Evolutionary conservation across 1,284 basidiomycete species (phyloP), one percentile per base, ranked within the genome.

Genomic region (Laetiporus sulphureus): DNA sequence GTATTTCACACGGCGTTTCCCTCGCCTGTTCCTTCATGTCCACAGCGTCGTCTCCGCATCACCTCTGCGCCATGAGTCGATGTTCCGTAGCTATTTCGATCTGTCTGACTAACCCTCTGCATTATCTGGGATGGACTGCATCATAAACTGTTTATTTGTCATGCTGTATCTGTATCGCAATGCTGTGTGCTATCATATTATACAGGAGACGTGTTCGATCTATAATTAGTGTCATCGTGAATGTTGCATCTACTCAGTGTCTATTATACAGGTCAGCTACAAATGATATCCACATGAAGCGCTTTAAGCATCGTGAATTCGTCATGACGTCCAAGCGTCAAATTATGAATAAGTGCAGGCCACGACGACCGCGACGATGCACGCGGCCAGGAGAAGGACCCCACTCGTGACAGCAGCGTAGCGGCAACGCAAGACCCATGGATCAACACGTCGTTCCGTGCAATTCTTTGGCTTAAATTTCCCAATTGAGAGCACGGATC

Each of bases 1-100:
- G 3, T 99, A 98, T 65, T 99, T 98, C 60, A 96, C 92, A 1
- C 72, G 78, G 31, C 80, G 92, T n/a, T 99, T 88, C 66, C 95
- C 95, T 4, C 69, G 67, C 27, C 73, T 99, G 15, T 93, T 99
- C 71, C 67, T 97, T 48, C 94, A 98, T 60, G 93, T 98, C 27
- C 85, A 97, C 58, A 62, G 71, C 19, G 90, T 93, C 49, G 73
- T 99, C 44, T 71, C 73, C 7, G 68, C 74, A 36, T 84, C 81
- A 4, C 65, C 76, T 21, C 66, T 93, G 24, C 71, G 77, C 34
- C 69, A 71, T 47, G 91, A 94, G 63, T 78, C 84, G 19, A 88
- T 93, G 83, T 93, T 93, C 67, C 78, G 79, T 55, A 68, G 75
- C 23, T 94, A 93, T 63, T 93, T 91, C 56, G 80, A 87, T 47